Evolutionary conservation across 1,139 yeast genomes (phyloP).

Genomic region (Hansenula anomala): DNA sequence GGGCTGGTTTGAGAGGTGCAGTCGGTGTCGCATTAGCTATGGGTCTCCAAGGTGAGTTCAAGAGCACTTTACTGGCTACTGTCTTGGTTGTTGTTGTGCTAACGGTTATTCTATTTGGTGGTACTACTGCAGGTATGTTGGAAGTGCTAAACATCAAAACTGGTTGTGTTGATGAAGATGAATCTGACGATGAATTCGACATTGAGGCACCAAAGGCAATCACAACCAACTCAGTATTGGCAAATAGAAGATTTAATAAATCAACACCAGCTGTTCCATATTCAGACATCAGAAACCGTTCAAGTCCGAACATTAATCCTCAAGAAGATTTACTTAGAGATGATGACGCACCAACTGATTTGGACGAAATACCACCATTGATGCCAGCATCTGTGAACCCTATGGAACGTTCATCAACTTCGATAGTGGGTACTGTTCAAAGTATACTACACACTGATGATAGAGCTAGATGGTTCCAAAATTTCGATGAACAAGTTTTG

Average conservation of each 20-base stretch:
- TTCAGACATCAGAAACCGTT: slow-evolving; percentile 6
- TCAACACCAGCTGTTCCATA: slow-evolving; percentile 4
- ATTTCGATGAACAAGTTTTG: slow-evolving; percentile 90
- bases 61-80: slow-evolving; percentile 85
- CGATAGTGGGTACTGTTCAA: slow-evolving; percentile 19
- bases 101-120: slow-evolving; percentile 95
- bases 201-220: slow-evolving; percentile 64
- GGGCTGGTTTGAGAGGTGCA: slow-evolving; percentile 99
- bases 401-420: slow-evolving; percentile 3
- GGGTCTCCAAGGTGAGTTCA: slow-evolving; percentile 94
- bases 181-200: slow-evolving; percentile 92
- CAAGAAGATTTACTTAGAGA: slow-evolving; percentile 21
- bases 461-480: slow-evolving; percentile 80
- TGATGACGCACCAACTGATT: slow-evolving; percentile 20
- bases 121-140: slow-evolving; percentile 97
- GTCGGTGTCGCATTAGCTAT: slow-evolving; percentile 99
- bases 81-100: slow-evolving; percentile 94
- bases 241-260: slow-evolving; percentile 32
- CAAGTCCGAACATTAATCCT: slow-evolving; percentile 11
- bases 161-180: slow-evolving; percentile 85
- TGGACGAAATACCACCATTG: slow-evolving; percentile 24
- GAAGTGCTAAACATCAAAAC: slow-evolving; percentile 90
- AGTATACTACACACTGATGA: slow-evolving; percentile 23
- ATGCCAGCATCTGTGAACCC: slow-evolving; percentile 9
- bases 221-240: slow-evolving; percentile 13